phyloP scores from a whole-genome alignment of 495 filamentous ascomycete species.

The Xylaria acuta region DNA sequence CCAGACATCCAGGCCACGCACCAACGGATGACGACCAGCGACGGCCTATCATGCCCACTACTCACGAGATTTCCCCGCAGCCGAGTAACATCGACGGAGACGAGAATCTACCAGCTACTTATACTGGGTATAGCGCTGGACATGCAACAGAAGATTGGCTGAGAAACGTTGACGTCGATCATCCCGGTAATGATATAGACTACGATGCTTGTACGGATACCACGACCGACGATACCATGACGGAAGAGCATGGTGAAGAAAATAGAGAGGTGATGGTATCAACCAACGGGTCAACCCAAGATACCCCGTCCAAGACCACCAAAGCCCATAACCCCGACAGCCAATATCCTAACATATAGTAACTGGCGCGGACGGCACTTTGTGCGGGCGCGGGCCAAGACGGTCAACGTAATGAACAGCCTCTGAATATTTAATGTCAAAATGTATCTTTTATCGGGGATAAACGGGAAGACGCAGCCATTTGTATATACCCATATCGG shows the following conservation, averaged over 20 bases:
- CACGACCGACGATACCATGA: slow-evolving; percentile 22
- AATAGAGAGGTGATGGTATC: background rate
- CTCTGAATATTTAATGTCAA: background rate
- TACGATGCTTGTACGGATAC: slow-evolving; percentile 10
- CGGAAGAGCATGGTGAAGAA: slow-evolving; percentile 7
- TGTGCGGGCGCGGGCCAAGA: background rate
- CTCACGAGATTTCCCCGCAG: background rate
- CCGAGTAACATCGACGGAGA: background rate
- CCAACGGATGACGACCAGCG: slow-evolving; percentile 3
- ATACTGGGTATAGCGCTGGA: background rate
- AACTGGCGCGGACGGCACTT: background rate
- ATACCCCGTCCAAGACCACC: background rate
- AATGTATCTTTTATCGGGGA: background rate
- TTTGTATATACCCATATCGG: slow-evolving; percentile 16
- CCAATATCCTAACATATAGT: background rate
- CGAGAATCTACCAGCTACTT: background rate
- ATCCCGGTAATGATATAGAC: slow-evolving; percentile 15
- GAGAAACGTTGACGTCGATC: slow-evolving; percentile 23
- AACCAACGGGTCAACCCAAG: slow-evolving; percentile 9
- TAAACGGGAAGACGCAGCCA: background rate
- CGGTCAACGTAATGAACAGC: background rate
- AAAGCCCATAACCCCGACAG: background rate
- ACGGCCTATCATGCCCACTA: background rate
- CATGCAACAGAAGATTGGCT: slow-evolving; percentile 27
- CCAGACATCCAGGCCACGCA: background rate